Evolutionary conservation across 2,329 filamentous ascomycete species (phyloP), one percentile per base, ranked within the genome.

Genomic region (Raffaelea deltoideospora): DNA sequence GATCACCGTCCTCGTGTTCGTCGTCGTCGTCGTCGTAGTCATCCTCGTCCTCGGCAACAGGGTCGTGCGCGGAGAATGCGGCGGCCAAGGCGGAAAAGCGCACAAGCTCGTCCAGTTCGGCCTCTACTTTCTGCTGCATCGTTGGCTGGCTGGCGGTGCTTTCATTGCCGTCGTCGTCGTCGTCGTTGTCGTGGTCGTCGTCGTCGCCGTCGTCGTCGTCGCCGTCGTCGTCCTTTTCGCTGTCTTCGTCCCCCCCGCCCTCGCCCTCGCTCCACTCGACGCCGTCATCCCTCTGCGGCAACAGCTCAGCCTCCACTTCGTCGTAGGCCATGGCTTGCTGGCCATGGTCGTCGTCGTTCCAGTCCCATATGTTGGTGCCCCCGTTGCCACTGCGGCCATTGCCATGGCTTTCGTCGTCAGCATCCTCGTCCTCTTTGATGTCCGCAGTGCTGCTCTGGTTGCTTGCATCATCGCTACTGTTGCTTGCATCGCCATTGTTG

Each of bases 61-160:
- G n/a, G n/a, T n/a, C n/a, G n/a, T n/a, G n/a, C n/a, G n/a, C n/a
- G n/a, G n/a, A n/a, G n/a, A n/a, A n/a, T n/a, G n/a, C n/a, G n/a
- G n/a, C n/a, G n/a, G n/a, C n/a, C n/a, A 57, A 49, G 2, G 57
- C 58, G 0, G 64, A 59, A 47, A 58, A 58, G 11, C 50, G 41
- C 2, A 67, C 42, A 1, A 65, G 45, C 43, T 69, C 66, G 18
- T 58, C 51, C 13, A 53, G 47, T 43, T 69, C 65, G 6, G 27
- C 38, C 8, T 48, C 40, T 18, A 43, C 31, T 27, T 36, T 37
- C 14, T 18, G 20, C 3, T 17, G 8, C 2, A 22, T 28, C 27
- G 9, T 28, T 14, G 27, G 10, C 27, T 9, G 3, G 11, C 34
- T 15, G 19, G 17, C 5, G 14, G 9, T n/a, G 21, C 9, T 10